A percentile compares a stretch with the other conserved stretches of the same genome.
Evolutionary conservation across 148 eudicot genomes (phyloP).

Genomic region (Selenicereus undatus): DNA sequence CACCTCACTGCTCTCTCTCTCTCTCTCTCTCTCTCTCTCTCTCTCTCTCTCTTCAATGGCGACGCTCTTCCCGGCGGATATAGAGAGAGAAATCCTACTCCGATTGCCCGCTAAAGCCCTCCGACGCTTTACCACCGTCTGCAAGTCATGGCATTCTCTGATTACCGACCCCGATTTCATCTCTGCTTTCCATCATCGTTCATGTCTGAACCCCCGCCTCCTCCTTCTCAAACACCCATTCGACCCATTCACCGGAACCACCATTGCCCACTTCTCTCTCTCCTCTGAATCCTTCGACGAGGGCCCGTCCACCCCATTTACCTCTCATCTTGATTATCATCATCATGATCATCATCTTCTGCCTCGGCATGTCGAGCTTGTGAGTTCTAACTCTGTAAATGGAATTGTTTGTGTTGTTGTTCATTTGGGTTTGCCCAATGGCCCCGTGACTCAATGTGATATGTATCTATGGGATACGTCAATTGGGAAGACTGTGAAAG

Average conservation of each 20-base stretch:
- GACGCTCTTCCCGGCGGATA: slow-evolving; percentile 14
- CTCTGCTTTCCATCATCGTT: neutral
- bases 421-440: slow-evolving; percentile 5
- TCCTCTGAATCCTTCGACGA: slow-evolving; percentile 5
- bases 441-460: slow-evolving; percentile 11
- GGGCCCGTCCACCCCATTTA: neutral
- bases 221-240: slow-evolving; percentile 25
- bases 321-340: neutral
- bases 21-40: neutral
- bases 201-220: neutral
- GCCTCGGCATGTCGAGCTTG: slow-evolving; percentile 17
- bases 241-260: neutral
- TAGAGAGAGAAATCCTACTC: slow-evolving; percentile 20
- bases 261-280: slow-evolving; percentile 10
- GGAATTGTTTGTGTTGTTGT: slow-evolving; percentile 27
- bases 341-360: neutral
- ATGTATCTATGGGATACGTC: slow-evolving; percentile 24
- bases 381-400: slow-evolving; percentile 17
- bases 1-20: too few relatives aligned
- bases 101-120: slow-evolving; percentile 28
- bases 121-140: slow-evolving; percentile 21
- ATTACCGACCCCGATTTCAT: slow-evolving; percentile 9
- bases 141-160: slow-evolving; percentile 21
- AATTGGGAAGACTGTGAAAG: slow-evolving; percentile 7
- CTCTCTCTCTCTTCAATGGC: neutral